These are phyloP conservation scores for Trypanosoma rangeli DNA, from an alignment of 208 protist species.

Conservation along the genomic window DNA sequence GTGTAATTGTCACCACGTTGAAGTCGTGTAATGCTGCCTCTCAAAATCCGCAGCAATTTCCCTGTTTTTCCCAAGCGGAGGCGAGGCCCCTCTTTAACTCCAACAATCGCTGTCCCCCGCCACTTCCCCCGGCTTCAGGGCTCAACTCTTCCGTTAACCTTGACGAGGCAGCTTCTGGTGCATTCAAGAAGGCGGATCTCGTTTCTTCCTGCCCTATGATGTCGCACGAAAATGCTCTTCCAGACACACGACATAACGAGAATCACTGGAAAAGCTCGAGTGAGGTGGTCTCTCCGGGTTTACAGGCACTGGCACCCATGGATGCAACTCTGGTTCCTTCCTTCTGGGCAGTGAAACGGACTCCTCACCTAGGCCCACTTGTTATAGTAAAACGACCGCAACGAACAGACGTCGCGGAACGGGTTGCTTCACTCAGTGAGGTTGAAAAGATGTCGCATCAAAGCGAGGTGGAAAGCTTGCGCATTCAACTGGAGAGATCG, in stretches of 20 bases:
- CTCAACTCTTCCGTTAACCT: background rate
- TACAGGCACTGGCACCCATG: background rate
- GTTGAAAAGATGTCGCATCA: constrained; percentile 32
- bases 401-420: background rate
- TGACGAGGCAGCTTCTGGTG: background rate
- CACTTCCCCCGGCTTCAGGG: background rate
- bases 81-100: background rate
- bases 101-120: background rate
- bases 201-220: background rate
- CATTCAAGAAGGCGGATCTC: background rate
- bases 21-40: background rate
- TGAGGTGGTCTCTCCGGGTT: background rate
- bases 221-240: background rate
- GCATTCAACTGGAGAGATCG: constrained; percentile 29
- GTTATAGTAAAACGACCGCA: constrained; percentile 11
- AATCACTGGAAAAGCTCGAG: background rate
- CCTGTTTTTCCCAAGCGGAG: background rate
- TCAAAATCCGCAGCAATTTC: background rate
- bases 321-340: background rate
- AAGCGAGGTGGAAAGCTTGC: constrained; percentile 36
- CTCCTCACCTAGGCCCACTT: constrained; percentile 21
- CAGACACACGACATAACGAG: background rate
- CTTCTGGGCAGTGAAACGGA: constrained; percentile 2
- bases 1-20: constrained; percentile 26
- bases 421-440: constrained; percentile 2